Evolutionary conservation across 169 alveolate species (phyloP).

Genomic region (Eimeria maxima): DNA sequence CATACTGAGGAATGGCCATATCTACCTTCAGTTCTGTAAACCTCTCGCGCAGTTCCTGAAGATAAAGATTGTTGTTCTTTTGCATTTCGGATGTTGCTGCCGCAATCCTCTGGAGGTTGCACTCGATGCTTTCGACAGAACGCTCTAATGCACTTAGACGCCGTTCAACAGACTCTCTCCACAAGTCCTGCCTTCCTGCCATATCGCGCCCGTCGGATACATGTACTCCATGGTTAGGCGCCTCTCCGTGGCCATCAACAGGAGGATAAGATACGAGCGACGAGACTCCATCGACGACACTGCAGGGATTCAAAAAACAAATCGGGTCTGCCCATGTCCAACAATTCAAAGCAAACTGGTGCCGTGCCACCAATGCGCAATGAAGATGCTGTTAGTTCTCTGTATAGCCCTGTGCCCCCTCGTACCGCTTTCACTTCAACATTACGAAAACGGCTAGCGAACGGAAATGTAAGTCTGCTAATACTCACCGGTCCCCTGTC

Average conservation of each 20-base stretch:
- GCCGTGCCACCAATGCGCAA: background rate
- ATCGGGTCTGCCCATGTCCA: background rate
- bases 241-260: background rate
- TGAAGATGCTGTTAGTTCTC: background rate
- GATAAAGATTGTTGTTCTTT: conserved; percentile 15
- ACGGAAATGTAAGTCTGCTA: background rate
- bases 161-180: conserved; percentile 67
- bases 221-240: background rate
- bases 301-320: background rate
- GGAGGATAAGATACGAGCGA: background rate
- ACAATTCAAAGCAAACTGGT: background rate
- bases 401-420: too few species aligned
- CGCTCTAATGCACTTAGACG: conserved; percentile 53
- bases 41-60: conserved; percentile 69
- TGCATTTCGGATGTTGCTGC: conserved; percentile 71
- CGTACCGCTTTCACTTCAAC: background rate
- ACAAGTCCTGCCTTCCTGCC: background rate
- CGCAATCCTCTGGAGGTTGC: conserved; percentile 40
- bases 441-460: background rate
- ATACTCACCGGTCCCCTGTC: conserved; percentile 15
- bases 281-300: conserved; percentile 22
- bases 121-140: conserved; percentile 33
- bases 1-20: background rate
- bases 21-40: conserved; percentile 65
- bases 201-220: background rate